phyloP scores from a whole-genome alignment of 176 grass and related monocot genomes.

The Hsuehochloa calcarea region DNA sequence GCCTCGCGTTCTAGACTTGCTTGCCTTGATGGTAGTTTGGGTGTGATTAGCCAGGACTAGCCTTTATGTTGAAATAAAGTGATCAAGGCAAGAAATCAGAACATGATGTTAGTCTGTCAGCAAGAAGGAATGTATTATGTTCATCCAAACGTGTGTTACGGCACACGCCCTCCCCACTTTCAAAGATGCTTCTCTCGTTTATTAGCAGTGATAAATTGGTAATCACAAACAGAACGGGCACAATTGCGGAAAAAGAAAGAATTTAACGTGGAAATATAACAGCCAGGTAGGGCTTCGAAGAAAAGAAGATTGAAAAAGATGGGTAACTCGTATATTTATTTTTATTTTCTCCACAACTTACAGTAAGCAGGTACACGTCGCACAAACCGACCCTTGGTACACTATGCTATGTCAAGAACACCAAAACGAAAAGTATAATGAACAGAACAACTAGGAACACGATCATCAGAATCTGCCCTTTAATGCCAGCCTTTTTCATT shows the following conservation, averaged over 20 bases:
- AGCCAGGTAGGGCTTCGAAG: not conserved
- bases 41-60: not conserved
- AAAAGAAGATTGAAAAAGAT: not conserved
- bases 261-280: not conserved
- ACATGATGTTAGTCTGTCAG: not conserved
- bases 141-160: not conserved
- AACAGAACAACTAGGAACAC: slow-evolving; percentile 76
- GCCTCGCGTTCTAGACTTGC: slow-evolving; percentile 16
- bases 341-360: slow-evolving; percentile 19
- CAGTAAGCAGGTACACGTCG: not conserved
- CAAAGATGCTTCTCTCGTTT: not conserved
- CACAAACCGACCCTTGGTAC: not conserved
- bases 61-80: not conserved
- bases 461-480: slow-evolving; percentile 86
- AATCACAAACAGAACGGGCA: not conserved
- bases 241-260: not conserved
- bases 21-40: not conserved
- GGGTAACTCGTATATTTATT: not conserved
- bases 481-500: slow-evolving; percentile 93
- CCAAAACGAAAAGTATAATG: slow-evolving; percentile 88
- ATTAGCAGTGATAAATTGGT: not conserved
- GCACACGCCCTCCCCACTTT: too few relatives aligned
- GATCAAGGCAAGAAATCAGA: not conserved
- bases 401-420: slow-evolving; percentile 63
- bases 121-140: not conserved